Percentiles rank a stretch among this genome's conserved stretches.
Conservation (phyloP, 176 grass and related monocot species). For the Echinochloa phyllopogon region DNA sequence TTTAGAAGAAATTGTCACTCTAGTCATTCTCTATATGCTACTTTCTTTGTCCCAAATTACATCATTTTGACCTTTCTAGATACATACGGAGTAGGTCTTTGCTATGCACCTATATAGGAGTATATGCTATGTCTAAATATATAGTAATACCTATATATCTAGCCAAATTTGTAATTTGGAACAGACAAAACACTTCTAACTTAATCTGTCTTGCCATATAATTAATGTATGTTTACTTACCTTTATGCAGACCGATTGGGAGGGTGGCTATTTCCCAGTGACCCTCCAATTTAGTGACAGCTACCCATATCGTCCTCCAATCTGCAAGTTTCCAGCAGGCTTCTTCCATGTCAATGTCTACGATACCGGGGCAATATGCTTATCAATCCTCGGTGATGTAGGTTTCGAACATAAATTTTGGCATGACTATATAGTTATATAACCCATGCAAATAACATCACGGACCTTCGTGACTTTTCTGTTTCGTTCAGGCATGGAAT, state of each 20-base stretch:
- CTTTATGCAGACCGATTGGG: constrained; percentile 82
- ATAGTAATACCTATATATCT: too few species aligned
- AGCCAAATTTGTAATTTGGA: too few species aligned
- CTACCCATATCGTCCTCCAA: constrained; percentile 67
- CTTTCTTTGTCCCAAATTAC: too few species aligned
- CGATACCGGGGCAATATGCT: constrained; percentile 63
- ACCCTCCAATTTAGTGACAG: constrained; percentile 63
- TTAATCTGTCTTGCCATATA: not conserved
- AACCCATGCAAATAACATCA: not conserved
- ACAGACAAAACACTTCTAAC: too few species aligned
- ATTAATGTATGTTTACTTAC: not conserved
- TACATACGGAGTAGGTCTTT: too few species aligned
- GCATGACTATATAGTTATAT: not conserved
- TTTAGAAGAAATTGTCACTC: not conserved
- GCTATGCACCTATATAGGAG: too few species aligned
- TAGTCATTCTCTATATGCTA: too few species aligned
- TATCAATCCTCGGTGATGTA: constrained; percentile 75
- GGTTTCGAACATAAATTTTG: constrained; percentile 25
- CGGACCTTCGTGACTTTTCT: too few species aligned
- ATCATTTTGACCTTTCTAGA: too few species aligned
- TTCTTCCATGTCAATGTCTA: constrained; percentile 93
- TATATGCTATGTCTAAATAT: too few species aligned
- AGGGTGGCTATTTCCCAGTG: constrained; percentile 79
- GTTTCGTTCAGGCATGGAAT: constrained; percentile 71
- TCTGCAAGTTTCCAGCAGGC: constrained; percentile 73